A percentile compares a stretch with the other conserved stretches of the same genome.
Evolutionary conservation across 2,329 filamentous ascomycete genomes (phyloP).

Genomic region (Cladosporium sp.): DNA sequence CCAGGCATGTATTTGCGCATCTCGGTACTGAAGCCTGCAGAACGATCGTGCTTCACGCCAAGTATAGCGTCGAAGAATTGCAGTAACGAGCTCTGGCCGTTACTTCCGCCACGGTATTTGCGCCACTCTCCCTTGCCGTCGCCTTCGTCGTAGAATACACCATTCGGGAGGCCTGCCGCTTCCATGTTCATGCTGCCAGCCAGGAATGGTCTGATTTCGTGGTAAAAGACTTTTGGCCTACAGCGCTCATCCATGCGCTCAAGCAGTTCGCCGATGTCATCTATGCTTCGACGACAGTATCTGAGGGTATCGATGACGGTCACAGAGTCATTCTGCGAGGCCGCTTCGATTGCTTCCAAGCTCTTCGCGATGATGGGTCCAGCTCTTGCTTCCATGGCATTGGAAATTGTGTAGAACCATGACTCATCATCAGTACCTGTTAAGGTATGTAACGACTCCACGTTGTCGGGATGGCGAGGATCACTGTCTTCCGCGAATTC

Average conservation of each 20-base stretch:
- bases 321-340: slow-evolving; percentile 38
- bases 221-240: slow-evolving; percentile 52
- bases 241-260: slow-evolving; percentile 55
- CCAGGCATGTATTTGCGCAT: slow-evolving; percentile 59
- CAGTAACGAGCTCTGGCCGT: slow-evolving; percentile 56
- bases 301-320: slow-evolving; percentile 43
- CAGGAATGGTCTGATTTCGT: slow-evolving; percentile 53
- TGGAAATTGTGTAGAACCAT: slow-evolving; percentile 65
- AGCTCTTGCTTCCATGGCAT: slow-evolving; percentile 54
- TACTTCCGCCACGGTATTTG: slow-evolving; percentile 55
- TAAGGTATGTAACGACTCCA: slow-evolving; percentile 82
- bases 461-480: slow-evolving; percentile 78
- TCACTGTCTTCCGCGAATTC: slow-evolving; percentile 73
- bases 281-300: slow-evolving; percentile 44
- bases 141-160: slow-evolving; percentile 55
- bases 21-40: slow-evolving; percentile 36
- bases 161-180: slow-evolving; percentile 50
- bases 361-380: slow-evolving; percentile 48
- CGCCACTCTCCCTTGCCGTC: slow-evolving; percentile 50
- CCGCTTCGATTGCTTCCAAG: slow-evolving; percentile 50
- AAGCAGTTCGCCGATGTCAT: slow-evolving; percentile 45
- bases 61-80: slow-evolving; percentile 57
- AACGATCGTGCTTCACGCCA: slow-evolving; percentile 47
- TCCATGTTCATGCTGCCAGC: slow-evolving; percentile 58
- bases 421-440: slow-evolving; percentile 94